Evolutionary conservation across 2,329 filamentous ascomycete species (phyloP).

Genomic region (Aspergillus novofumigatus): DNA sequence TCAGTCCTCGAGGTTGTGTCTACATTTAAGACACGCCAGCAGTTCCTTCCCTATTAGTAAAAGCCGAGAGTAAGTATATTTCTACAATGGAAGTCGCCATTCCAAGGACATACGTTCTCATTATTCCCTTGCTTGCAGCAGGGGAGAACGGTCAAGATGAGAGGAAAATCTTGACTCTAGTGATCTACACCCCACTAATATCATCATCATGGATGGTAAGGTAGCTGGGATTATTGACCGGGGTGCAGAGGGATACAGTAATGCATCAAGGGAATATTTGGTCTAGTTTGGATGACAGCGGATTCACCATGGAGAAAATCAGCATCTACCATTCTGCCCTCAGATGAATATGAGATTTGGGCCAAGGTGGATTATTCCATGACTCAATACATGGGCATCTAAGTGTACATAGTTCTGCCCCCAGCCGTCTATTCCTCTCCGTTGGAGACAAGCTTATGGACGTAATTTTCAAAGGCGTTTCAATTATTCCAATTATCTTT

Average conservation of each 20-base stretch:
- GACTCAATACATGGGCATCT: constrained; percentile 3
- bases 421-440: too few species aligned
- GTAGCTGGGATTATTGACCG: constrained; percentile 11
- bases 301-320: constrained; percentile 10
- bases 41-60: too few species aligned
- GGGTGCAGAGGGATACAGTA: constrained; percentile 13
- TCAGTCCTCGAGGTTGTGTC: too few species aligned
- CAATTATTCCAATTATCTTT: not conserved
- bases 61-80: too few species aligned
- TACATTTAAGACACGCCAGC: too few species aligned
- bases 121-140: too few species aligned
- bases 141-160: constrained; percentile 1
- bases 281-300: constrained; percentile 2
- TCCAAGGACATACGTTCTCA: too few species aligned
- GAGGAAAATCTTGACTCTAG: constrained; percentile 8
- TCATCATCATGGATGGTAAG: constrained; percentile 6
- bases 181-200: constrained; percentile 12
- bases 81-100: too few species aligned
- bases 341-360: constrained; percentile 12
- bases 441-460: too few species aligned
- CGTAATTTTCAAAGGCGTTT: not conserved
- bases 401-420: too few species aligned
- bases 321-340: constrained; percentile 1
- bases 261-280: constrained; percentile 11
- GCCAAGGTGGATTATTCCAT: constrained; percentile 10